Base-by-base conservation (phyloP, 1,284 basidiomycete genomes). In the Taiwanofungus camphoratus region DNA sequence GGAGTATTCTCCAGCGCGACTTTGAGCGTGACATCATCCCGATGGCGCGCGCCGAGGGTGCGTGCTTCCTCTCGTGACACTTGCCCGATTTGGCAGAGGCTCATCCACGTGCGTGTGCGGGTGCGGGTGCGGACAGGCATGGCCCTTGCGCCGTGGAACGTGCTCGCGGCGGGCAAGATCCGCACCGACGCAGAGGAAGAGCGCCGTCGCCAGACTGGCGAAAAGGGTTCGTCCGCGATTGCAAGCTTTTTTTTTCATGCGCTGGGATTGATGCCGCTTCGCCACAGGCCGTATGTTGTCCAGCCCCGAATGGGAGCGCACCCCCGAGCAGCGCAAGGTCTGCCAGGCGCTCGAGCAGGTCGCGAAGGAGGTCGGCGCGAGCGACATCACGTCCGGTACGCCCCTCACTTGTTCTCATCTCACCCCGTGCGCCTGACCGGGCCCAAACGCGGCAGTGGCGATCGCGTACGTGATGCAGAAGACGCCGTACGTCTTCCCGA, bases 11-110 rank as follows among this genome's bases (percentile, higher is more conserved):
- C 44, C 51, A 64, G 29, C 67, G 76, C 36, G 74, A 74, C 45
- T 63, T 79, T 42, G 78, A 80, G 61, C 65, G 76, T 11, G 77
- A 81, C n/a, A 73, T 82, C 49, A 68, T 82, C 38, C 77, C 77
- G 5, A 79, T 81, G 77, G 46, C 30, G 31, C 43, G 38, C 18
- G 27, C 38, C 7, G 53, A 56, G 36, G 55, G 52, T 44, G 43
- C 38, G 41, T 33, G 36, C 11, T n/a, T n/a, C n/a, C n/a, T n/a
- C n/a, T n/a, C n/a, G n/a, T n/a, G n/a, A n/a, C n/a, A n/a, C n/a
- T n/a, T n/a, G n/a, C n/a, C n/a, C n/a, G n/a, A n/a, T 12, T 4
- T 15, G 19, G 20, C 13, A 5, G 18, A 21, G 9, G 34, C 7
- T 33, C 13, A 4, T 4, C 12, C 26, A 18, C 5, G 26, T 11